These are phyloP conservation scores for Cyclocybe aegerita DNA, from an alignment of 768 basidiomycete species.

Conservation along the genomic window DNA sequence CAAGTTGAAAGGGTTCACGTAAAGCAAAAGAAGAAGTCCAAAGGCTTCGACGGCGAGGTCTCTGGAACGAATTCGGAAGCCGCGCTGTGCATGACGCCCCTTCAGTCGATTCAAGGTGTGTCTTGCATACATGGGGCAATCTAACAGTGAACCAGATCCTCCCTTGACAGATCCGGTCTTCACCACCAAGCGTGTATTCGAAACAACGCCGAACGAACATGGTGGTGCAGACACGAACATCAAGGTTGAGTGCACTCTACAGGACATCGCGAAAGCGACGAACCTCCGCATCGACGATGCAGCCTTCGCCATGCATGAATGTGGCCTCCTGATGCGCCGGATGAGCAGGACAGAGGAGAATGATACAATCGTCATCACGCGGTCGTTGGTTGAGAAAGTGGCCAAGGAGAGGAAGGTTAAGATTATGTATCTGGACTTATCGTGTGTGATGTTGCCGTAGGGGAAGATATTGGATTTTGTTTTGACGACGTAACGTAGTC, in stretches of 20 bases:
- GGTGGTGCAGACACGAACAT: constrained; percentile 74
- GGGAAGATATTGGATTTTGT: background rate
- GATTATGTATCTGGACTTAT: constrained; percentile 60
- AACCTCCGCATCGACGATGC: constrained; percentile 84
- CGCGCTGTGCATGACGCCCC: constrained; percentile 29
- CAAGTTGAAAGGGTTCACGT: constrained; percentile 22
- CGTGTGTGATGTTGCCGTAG: constrained; percentile 50
- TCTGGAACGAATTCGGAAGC: constrained; percentile 30
- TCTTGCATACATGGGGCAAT: background rate
- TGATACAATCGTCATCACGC: constrained; percentile 43
- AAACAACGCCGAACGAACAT: constrained; percentile 57
- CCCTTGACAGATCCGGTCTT: constrained; percentile 47
- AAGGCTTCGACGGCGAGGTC: constrained; percentile 77
- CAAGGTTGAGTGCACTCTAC: constrained; percentile 68
- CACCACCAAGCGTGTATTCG: constrained; percentile 52
- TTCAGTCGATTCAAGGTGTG: constrained; percentile 41
- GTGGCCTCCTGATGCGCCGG: constrained; percentile 65
- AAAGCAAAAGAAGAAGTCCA: constrained; percentile 47
- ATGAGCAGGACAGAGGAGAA: constrained; percentile 25
- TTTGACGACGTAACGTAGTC: background rate
- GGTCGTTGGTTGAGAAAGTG: constrained; percentile 47
- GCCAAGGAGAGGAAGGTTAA: constrained; percentile 72
- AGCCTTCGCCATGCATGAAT: constrained; percentile 86
- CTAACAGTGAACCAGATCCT: background rate
- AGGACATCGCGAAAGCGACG: constrained; percentile 75